phyloP scores from a whole-genome alignment of 768 basidiomycete genomes.

The Boletales sp. region DNA sequence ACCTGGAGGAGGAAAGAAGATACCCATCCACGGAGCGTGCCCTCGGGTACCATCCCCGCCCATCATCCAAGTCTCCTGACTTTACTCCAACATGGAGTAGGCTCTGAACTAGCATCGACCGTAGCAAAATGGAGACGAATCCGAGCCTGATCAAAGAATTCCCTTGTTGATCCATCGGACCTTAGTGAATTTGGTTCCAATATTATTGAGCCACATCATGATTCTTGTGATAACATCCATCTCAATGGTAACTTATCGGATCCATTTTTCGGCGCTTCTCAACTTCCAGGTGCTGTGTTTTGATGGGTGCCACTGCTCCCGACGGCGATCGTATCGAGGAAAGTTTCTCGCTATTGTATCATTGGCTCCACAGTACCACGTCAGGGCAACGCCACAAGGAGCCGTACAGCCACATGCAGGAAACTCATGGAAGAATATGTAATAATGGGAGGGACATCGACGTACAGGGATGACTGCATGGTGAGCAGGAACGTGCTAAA shows the following conservation, averaged over 20 bases:
- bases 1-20: background rate
- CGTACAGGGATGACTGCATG: no score
- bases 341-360: background rate
- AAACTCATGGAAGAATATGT: slow-evolving; percentile 2
- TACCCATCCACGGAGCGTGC: background rate
- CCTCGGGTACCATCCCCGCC: background rate
- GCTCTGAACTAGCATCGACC: slow-evolving; percentile 5
- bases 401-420: slow-evolving; percentile 7
- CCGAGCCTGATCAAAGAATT: slow-evolving; percentile 2
- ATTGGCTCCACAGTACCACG: no score
- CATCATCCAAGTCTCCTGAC: slow-evolving; percentile 3
- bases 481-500: slow-evolving; percentile 5
- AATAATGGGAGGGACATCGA: slow-evolving; percentile 2
- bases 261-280: background rate
- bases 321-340: slow-evolving; percentile 13
- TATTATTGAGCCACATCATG: background rate
- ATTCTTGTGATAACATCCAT: background rate
- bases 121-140: slow-evolving; percentile 8
- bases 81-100: background rate
- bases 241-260: background rate
- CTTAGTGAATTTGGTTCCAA: background rate
- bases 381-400: slow-evolving; percentile 9
- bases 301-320: background rate
- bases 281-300: background rate
- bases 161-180: background rate